Percentiles rank a stretch among this genome's conserved stretches.
phyloP scores from a whole-genome alignment of 116 monocot species.

The Zostera marina region DNA sequence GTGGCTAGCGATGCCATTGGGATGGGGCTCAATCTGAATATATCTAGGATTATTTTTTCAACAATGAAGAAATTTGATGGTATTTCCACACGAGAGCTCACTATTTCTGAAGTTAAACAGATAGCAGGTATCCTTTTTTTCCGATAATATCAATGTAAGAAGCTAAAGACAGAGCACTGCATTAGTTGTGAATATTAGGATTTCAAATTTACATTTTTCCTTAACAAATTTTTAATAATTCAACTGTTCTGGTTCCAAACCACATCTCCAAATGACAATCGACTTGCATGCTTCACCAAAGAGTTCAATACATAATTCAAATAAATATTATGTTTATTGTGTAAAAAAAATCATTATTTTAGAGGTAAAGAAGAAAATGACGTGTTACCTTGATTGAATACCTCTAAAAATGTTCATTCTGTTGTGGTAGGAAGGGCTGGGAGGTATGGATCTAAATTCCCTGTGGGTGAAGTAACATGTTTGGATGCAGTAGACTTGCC shows the following conservation, averaged over 20 bases:
- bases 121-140: conserved; percentile 51
- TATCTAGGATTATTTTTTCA: conserved; percentile 84
- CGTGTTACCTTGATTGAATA: no score
- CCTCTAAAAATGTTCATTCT: neutral
- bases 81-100: conserved; percentile 32
- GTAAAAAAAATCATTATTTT: no score
- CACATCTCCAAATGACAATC: neutral
- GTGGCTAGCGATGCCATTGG: conserved; percentile 97
- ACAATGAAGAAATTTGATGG: conserved; percentile 83
- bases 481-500: conserved; percentile 56
- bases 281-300: no score
- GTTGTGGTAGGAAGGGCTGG: conserved; percentile 70
- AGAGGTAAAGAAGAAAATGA: neutral
- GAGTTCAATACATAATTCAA: no score
- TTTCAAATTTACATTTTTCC: neutral
- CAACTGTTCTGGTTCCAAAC: neutral
- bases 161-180: neutral
- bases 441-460: conserved; percentile 88
- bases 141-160: neutral
- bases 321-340: no score
- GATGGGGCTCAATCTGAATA: conserved; percentile 97
- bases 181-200: neutral
- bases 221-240: neutral
- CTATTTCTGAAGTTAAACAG: conserved; percentile 80
- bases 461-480: conserved; percentile 83